These are phyloP conservation scores for Chrysopogon serrulatus DNA, from an alignment of 176 grass and related monocot genomes.

Conservation along the genomic window DNA sequence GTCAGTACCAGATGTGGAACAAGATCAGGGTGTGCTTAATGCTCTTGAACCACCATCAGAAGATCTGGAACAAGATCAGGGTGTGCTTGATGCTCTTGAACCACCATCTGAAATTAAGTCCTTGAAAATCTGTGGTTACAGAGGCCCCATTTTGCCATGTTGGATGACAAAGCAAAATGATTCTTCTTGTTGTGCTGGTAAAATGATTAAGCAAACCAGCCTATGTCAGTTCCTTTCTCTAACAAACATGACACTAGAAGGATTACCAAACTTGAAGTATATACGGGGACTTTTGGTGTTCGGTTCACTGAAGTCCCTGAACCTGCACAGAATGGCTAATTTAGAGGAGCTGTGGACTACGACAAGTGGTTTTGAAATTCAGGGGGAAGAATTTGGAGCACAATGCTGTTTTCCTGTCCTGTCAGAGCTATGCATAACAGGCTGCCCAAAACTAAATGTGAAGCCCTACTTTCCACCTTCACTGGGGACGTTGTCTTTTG, in stretches of 20 bases:
- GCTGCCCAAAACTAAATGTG: background rate
- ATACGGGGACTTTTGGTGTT: background rate
- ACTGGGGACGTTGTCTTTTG: background rate
- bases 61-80: background rate
- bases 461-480: background rate
- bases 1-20: background rate
- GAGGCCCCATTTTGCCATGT: background rate
- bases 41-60: background rate
- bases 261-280: background rate
- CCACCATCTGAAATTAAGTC: background rate
- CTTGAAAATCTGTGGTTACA: background rate
- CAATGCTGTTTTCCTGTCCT: background rate
- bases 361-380: background rate
- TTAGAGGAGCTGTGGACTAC: background rate
- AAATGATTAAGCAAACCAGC: accelerated
- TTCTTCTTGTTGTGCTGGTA: background rate
- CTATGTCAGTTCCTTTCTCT: background rate
- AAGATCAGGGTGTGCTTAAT: background rate
- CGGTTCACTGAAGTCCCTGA: background rate
- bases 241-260: background rate
- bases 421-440: background rate
- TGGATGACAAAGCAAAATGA: background rate
- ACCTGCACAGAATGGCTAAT: background rate
- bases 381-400: background rate
- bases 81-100: background rate